These are phyloP conservation scores for Choanephora cucurbitarum DNA, from an alignment of 371 early-diverging fungal species.

Conservation along the genomic window DNA sequence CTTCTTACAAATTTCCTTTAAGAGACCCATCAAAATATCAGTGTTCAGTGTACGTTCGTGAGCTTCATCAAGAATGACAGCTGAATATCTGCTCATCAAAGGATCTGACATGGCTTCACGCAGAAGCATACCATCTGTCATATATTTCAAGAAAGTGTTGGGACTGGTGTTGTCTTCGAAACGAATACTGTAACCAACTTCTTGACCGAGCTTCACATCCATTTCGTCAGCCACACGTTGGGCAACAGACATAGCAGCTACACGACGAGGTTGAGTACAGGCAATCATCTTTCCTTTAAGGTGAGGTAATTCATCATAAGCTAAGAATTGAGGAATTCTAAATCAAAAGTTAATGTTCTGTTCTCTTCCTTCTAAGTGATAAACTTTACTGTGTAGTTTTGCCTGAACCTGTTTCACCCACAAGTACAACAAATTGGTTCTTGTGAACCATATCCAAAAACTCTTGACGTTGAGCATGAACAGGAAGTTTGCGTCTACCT, in stretches of 20 bases:
- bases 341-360: neutral
- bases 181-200: conserved; percentile 75
- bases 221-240: conserved; percentile 66
- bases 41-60: conserved; percentile 69
- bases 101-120: conserved; percentile 67
- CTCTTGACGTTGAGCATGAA: conserved; percentile 59
- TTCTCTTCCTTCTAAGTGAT: neutral
- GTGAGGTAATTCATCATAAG: conserved; percentile 90
- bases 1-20: conserved; percentile 43
- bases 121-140: conserved; percentile 57
- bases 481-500: conserved; percentile 61
- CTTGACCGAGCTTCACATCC: conserved; percentile 57
- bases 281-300: conserved; percentile 83
- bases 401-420: conserved; percentile 86
- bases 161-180: conserved; percentile 53
- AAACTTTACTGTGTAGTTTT: conserved; percentile 81
- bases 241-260: conserved; percentile 89
- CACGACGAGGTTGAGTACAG: conserved; percentile 93
- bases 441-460: conserved; percentile 62
- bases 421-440: conserved; percentile 64
- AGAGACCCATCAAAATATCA: conserved; percentile 26
- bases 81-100: conserved; percentile 57
- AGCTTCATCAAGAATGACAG: conserved; percentile 77
- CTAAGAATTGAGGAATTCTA: conserved; percentile 92
- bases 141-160: conserved; percentile 19